Evolutionary conservation across 331 rosid genomes (phyloP).

Genomic region (Phaseolus coccineus): DNA sequence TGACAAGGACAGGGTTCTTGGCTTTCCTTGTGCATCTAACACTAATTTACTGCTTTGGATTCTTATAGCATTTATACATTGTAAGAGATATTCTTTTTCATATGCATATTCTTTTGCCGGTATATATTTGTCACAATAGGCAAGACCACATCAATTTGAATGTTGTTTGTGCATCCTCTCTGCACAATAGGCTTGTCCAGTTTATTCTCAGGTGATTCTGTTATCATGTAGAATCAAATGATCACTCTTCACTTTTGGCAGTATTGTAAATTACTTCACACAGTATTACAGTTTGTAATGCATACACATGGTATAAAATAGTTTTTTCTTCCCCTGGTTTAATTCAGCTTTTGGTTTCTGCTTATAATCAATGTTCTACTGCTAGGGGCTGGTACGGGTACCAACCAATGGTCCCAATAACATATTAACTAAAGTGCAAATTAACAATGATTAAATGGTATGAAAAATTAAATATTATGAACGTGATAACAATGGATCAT

Average conservation of each 20-base stretch:
- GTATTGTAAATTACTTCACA: constrained; percentile 54
- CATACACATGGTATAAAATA: constrained; percentile 38
- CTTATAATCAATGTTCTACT: background rate
- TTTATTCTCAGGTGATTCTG: constrained; percentile 41
- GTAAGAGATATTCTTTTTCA: constrained; percentile 43
- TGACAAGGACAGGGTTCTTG: constrained; percentile 46
- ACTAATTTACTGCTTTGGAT: constrained; percentile 50
- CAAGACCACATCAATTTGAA: constrained; percentile 47
- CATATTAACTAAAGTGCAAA: no score
- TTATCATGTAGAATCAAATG: constrained; percentile 44
- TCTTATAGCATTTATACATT: constrained; percentile 55
- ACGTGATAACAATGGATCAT: no score
- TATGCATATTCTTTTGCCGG: constrained; percentile 59
- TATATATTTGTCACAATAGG: constrained; percentile 54
- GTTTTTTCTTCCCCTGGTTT: background rate
- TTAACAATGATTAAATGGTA: no score
- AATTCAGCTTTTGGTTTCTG: background rate
- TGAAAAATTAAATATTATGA: no score
- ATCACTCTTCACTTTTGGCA: constrained; percentile 24
- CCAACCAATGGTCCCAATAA: no score
- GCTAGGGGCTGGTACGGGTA: no score
- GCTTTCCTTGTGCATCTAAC: constrained; percentile 58
- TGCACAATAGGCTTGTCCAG: constrained; percentile 31
- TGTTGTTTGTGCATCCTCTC: constrained; percentile 39
- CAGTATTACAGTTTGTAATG: constrained; percentile 38